Evolutionary conservation across 2,329 filamentous ascomycete species (phyloP).

Genomic region (Trichoderma simmonsii): DNA sequence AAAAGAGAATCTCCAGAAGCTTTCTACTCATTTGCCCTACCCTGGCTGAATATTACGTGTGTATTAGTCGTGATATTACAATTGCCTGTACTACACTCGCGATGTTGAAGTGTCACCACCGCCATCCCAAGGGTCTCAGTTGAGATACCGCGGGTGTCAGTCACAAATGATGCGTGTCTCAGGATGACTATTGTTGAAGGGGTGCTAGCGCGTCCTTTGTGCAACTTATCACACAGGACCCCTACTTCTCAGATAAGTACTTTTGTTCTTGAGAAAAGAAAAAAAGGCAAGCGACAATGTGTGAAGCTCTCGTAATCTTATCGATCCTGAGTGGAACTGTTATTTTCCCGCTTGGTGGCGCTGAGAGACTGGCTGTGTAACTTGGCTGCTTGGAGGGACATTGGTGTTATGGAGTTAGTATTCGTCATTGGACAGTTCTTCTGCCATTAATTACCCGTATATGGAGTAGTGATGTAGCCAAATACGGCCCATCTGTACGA

Average conservation of each 20-base stretch:
- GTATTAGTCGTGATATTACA: background rate
- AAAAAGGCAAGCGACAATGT: no score
- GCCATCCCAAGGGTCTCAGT: background rate
- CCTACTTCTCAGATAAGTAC: no score
- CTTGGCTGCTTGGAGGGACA: no score
- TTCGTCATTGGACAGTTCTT: background rate
- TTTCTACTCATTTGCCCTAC: background rate
- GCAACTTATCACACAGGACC: background rate
- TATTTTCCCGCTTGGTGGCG: no score
- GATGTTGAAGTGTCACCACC: background rate
- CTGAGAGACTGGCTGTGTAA: no score
- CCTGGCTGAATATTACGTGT: background rate
- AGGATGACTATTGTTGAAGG: background rate
- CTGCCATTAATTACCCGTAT: background rate
- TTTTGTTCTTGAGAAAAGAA: no score
- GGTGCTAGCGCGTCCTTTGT: background rate
- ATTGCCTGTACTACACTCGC: background rate
- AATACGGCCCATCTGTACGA: background rate
- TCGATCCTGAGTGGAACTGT: no score
- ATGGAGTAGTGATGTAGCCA: background rate
- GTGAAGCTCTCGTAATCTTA: no score
- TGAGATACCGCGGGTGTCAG: background rate
- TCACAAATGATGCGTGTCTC: background rate
- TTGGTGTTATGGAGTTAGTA: no score
- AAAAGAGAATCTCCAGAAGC: background rate